A percentile compares a stretch with the other conserved stretches of the same genome.
Conservation (phyloP, 495 filamentous ascomycete species). For the Neurospora sp. region DNA sequence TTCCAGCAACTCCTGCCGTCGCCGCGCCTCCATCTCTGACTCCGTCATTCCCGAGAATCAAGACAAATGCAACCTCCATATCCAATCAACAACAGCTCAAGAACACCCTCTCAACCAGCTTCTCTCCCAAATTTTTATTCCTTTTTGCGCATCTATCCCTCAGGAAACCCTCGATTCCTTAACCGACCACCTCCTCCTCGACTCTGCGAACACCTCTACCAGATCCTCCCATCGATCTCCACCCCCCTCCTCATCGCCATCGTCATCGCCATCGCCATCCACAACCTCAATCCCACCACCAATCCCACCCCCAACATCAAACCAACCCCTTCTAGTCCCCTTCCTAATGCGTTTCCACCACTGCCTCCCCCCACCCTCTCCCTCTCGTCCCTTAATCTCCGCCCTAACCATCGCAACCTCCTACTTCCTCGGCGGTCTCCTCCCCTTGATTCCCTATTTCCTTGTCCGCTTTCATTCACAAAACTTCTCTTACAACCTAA, state of each 20-base stretch:
- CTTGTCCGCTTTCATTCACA: not conserved
- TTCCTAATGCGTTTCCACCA: not conserved
- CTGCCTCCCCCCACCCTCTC: not conserved
- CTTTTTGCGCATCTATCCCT: not conserved
- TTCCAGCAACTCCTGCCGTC: not conserved
- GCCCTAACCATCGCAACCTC: not conserved
- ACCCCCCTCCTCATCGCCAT: too few relatives aligned
- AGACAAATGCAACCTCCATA: not conserved
- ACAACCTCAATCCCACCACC: not conserved
- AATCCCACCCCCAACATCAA: not conserved
- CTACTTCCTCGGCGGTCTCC: not conserved
- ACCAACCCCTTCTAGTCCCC: not conserved
- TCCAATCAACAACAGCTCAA: not conserved
- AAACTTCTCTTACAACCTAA: not conserved
- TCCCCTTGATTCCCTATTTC: not conserved
- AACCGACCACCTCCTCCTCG: slow-evolving; percentile 20
- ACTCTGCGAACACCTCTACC: not conserved
- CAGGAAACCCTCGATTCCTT: slow-evolving; percentile 18
- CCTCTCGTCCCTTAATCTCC: not conserved
- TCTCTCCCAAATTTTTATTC: not conserved
- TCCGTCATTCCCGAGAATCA: not conserved
- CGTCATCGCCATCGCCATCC: not conserved
- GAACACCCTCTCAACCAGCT: not conserved
- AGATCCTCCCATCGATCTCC: not conserved
- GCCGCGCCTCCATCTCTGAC: not conserved